Evolutionary conservation across 73 alveolate species (phyloP).

Genomic region (Strombidium stylifer): DNA sequence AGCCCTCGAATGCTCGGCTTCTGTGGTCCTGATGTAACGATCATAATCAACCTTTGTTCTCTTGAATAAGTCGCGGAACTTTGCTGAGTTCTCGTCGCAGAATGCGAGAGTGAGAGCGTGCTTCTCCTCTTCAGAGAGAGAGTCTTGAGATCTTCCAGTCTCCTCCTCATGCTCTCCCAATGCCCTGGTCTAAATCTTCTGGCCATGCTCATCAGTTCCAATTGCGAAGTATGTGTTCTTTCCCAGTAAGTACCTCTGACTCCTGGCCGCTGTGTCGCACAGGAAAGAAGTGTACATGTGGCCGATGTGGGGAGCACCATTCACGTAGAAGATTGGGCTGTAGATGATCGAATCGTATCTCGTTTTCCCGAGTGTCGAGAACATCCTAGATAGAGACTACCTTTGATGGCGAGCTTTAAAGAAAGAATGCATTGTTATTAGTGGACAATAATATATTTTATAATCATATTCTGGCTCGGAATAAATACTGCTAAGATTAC

Average conservation of each 20-base stretch:
- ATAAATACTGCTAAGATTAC: background rate
- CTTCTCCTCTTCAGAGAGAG: too few relatives aligned
- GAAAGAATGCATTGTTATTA: background rate
- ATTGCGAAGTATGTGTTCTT: too few relatives aligned
- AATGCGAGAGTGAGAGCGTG: constrained; percentile 50
- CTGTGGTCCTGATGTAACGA: constrained; percentile 71
- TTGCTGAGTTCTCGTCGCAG: constrained; percentile 52
- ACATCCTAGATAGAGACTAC: too few relatives aligned
- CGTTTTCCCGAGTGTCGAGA: background rate
- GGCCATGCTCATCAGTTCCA: constrained; percentile 87
- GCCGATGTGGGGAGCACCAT: constrained; percentile 82
- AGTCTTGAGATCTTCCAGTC: too few relatives aligned
- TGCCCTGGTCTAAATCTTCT: constrained; percentile 68
- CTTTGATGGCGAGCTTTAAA: background rate
- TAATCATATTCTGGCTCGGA: background rate
- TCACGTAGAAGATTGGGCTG: constrained; percentile 70
- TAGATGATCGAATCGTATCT: constrained; percentile 37
- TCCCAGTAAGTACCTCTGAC: too few relatives aligned
- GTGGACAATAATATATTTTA: background rate
- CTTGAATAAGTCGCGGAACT: constrained; percentile 46
- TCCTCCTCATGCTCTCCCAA: constrained; percentile 31
- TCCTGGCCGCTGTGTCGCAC: constrained; percentile 57
- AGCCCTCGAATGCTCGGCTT: constrained; percentile 30
- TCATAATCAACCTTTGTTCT: constrained; percentile 48
- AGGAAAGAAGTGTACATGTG: constrained; percentile 68